These are phyloP conservation scores for Halenospora varia DNA, from an alignment of 495 filamentous ascomycete species.

Conservation along the genomic window DNA sequence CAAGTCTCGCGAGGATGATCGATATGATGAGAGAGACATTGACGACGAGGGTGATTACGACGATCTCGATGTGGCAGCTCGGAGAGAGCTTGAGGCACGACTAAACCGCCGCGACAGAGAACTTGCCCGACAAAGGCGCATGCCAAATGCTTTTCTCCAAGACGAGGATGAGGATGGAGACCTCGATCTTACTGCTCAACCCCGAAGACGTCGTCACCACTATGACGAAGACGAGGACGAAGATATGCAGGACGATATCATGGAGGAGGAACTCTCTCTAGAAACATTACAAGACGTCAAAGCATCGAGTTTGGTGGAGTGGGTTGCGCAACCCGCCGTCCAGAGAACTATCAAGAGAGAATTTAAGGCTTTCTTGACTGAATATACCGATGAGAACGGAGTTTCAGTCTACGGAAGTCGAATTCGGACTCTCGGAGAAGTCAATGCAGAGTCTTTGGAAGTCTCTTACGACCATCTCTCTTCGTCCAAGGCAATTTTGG, in stretches of 20 bases:
- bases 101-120: constrained; percentile 81
- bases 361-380: constrained; percentile 96
- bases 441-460: constrained; percentile 94
- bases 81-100: constrained; percentile 79
- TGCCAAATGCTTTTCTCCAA: constrained; percentile 80
- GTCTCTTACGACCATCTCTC: constrained; percentile 93
- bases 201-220: constrained; percentile 70
- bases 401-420: constrained; percentile 91
- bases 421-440: constrained; percentile 88
- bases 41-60: constrained; percentile 80
- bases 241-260: constrained; percentile 84
- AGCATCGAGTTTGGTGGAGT: constrained; percentile 86
- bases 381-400: constrained; percentile 84
- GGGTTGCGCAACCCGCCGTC: constrained; percentile 87
- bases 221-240: constrained; percentile 95
- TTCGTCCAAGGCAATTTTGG: constrained; percentile 88
- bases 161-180: constrained; percentile 87
- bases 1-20: constrained; percentile 53
- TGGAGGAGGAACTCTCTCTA: constrained; percentile 90
- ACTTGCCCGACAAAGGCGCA: constrained; percentile 65
- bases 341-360: constrained; percentile 91
- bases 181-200: constrained; percentile 77
- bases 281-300: constrained; percentile 93
- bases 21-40: constrained; percentile 68
- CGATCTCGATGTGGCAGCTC: constrained; percentile 60